These are phyloP conservation scores for Coemansia sp. DNA, from an alignment of 192 early-diverging fungal genomes.

Conservation along the genomic window DNA sequence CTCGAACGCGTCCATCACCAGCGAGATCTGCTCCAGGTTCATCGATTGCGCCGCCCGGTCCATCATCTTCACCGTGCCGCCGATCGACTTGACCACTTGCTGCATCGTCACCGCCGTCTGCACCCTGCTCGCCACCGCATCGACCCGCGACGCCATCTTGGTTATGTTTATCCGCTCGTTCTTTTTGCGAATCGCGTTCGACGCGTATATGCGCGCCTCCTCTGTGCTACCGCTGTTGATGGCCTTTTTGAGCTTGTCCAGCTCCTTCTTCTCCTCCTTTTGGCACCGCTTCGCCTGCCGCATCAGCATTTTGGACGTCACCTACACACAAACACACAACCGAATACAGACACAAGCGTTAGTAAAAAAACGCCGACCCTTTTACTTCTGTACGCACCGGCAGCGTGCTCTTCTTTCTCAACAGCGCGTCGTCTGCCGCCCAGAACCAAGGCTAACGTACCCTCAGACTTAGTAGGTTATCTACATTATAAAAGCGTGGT, in stretches of 20 bases:
- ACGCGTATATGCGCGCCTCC: conserved; percentile 88
- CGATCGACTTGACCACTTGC: conserved; percentile 78
- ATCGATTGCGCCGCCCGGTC: conserved; percentile 91
- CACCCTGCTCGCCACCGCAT: conserved; percentile 85
- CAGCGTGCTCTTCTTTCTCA: no score
- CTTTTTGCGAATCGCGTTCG: conserved; percentile 97
- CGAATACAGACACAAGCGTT: neutral
- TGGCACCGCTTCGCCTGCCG: conserved; percentile 77
- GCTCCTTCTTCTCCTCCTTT: conserved; percentile 82
- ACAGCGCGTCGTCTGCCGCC: no score
- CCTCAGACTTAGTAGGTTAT: conserved; percentile 10
- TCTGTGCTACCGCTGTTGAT: conserved; percentile 92
- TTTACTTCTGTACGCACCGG: neutral
- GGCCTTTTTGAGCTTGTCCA: conserved; percentile 87
- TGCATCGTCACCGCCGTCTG: conserved; percentile 96
- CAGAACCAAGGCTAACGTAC: no score
- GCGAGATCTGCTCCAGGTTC: conserved; percentile 95
- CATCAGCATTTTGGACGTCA: conserved; percentile 86
- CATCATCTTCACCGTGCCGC: conserved; percentile 87
- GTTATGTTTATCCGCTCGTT: conserved; percentile 89
- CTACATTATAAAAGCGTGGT: no score
- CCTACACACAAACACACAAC: conserved; percentile 49
- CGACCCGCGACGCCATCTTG: conserved; percentile 83
- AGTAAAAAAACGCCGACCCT: neutral
- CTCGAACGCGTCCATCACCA: conserved; percentile 99